These are phyloP conservation scores for Gracilariopsis chorda DNA, from an alignment of 23 red algal genomes.

Conservation along the genomic window DNA sequence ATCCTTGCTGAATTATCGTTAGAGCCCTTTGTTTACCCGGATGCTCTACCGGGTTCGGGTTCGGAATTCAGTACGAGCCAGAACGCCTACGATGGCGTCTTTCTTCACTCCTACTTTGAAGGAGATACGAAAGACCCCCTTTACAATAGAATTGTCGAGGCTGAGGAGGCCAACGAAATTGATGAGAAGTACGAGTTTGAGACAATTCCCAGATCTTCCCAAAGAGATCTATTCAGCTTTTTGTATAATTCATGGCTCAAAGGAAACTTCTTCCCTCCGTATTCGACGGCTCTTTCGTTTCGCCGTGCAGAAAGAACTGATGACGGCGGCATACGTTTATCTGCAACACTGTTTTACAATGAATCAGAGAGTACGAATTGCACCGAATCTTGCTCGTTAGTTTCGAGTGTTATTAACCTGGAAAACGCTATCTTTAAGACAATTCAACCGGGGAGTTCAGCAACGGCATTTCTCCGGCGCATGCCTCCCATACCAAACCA, in stretches of 20 bases:
- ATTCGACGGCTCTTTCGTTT: constrained; percentile 37
- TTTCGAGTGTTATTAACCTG: constrained; percentile 54
- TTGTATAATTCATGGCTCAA: constrained; percentile 46
- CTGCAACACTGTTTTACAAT: constrained; percentile 62
- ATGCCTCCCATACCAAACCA: constrained; percentile 36
- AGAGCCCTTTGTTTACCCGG: constrained; percentile 44
- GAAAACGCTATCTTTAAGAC: constrained; percentile 65
- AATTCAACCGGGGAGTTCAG: constrained; percentile 15
- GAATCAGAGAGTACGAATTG: constrained; percentile 8
- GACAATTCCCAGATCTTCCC: background rate
- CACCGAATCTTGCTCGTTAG: constrained; percentile 50
- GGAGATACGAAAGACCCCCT: background rate
- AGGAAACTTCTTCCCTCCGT: constrained; percentile 24
- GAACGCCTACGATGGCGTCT: constrained; percentile 70
- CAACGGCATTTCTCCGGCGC: constrained; percentile 65
- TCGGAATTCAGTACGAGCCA: constrained; percentile 34
- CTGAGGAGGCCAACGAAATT: background rate
- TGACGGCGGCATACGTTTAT: background rate
- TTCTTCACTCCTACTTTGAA: constrained; percentile 53
- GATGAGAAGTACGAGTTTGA: constrained; percentile 37
- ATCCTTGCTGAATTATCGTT: constrained; percentile 14
- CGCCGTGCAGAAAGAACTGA: background rate
- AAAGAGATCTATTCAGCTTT: background rate
- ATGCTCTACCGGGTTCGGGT: background rate
- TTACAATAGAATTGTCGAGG: background rate